phyloP scores from a whole-genome alignment of 331 rosid genomes.

The Prunus yedoensis region DNA sequence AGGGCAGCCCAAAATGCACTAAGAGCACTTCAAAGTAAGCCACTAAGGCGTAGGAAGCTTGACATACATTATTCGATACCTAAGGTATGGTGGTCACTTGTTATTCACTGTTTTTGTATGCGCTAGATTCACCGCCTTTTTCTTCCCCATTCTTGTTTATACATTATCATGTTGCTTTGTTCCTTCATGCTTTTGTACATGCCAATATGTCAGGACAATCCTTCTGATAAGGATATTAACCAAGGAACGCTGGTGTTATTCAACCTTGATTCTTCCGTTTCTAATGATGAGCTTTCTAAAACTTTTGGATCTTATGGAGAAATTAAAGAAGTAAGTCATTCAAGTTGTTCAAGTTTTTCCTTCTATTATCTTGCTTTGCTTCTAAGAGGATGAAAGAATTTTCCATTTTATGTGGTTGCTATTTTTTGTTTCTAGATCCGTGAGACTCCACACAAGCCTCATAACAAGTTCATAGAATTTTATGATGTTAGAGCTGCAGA shows the following conservation, averaged over 20 bases:
- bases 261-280: slow-evolving; percentile 70
- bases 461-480: slow-evolving; percentile 57
- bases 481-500: slow-evolving; percentile 76
- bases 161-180: slow-evolving; percentile 18
- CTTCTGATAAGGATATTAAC: slow-evolving; percentile 69
- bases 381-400: background rate
- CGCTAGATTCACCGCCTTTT: background rate
- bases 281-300: slow-evolving; percentile 57
- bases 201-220: slow-evolving; percentile 57
- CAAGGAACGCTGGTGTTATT: slow-evolving; percentile 67
- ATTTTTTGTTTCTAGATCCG: slow-evolving; percentile 53
- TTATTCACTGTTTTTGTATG: background rate
- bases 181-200: slow-evolving; percentile 29
- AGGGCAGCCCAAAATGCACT: slow-evolving; percentile 81
- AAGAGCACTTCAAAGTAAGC: slow-evolving; percentile 65
- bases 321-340: slow-evolving; percentile 61
- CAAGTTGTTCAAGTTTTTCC: background rate
- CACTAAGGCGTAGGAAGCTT: slow-evolving; percentile 62
- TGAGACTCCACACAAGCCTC: slow-evolving; percentile 55
- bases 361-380: slow-evolving; percentile 21
- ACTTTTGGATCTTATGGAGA: slow-evolving; percentile 76
- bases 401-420: slow-evolving; percentile 5
- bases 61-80: slow-evolving; percentile 82
- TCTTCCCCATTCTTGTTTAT: background rate
- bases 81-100: slow-evolving; percentile 48